Evolutionary conservation across 1,284 basidiomycete genomes (phyloP).

Genomic region (Tetrapyrgos nigripes): DNA sequence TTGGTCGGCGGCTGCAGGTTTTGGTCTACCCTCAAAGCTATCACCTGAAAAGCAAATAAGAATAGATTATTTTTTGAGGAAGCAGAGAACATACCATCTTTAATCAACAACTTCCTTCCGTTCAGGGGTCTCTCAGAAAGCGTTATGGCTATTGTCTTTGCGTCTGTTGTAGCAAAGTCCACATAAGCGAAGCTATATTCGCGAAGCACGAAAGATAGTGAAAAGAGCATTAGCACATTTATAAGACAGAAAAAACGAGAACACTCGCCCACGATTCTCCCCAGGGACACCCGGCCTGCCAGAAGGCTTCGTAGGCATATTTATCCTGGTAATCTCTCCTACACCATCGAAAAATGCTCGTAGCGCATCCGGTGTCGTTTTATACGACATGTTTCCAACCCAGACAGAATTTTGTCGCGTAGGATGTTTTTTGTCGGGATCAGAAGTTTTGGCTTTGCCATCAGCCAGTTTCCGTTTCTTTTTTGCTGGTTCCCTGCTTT

Average conservation of each 20-base stretch:
- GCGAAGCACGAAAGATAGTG: not conserved
- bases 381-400: constrained; percentile 95
- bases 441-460: constrained; percentile 34
- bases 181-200: constrained; percentile 89
- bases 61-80: constrained; percentile 20
- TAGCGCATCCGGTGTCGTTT: constrained; percentile 80
- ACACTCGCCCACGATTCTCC: constrained; percentile 74
- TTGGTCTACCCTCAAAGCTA: constrained; percentile 74
- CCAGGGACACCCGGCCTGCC: constrained; percentile 46
- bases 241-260: constrained; percentile 10
- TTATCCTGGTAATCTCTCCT: constrained; percentile 75
- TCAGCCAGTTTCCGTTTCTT: constrained; percentile 58
- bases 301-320: constrained; percentile 73
- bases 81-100: constrained; percentile 66
- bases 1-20: constrained; percentile 35
- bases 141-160: constrained; percentile 77
- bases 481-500: constrained; percentile 27
- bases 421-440: constrained; percentile 34
- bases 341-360: constrained; percentile 75
- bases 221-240: not conserved
- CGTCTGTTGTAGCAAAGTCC: constrained; percentile 85
- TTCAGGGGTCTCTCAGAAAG: constrained; percentile 85
- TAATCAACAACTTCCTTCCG: constrained; percentile 91
- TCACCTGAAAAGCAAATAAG: constrained; percentile 53
- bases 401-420: constrained; percentile 84